Base-by-base conservation (phyloP, 2,329 filamentous ascomycete genomes). In the Paecilomyces variotii region DNA sequence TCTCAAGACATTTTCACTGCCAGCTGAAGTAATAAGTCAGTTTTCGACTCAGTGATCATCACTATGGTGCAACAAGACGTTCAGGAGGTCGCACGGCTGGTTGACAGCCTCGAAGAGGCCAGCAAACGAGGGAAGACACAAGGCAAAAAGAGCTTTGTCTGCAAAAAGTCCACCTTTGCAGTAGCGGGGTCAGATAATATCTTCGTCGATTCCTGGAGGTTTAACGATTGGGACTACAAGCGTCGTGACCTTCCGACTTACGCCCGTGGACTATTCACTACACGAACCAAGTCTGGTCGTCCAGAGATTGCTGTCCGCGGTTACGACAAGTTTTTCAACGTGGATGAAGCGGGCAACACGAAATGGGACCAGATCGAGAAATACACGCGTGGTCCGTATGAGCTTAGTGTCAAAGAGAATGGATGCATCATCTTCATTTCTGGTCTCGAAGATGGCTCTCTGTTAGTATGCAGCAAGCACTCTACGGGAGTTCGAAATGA, bases 291-390 rank as follows among this genome's bases (percentile, higher is more conserved):
- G 55, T 79, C 83, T 27, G 85, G 86, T 7, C 79, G 84, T 7
- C 78, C 84, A 11, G 90, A 96, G 73, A 97, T 99, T 65, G 89
- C 84, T 1, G 85, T 91, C 54, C 84, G 94, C 66, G 94, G 94
- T 56, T 99, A 99, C 75, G 93, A 99, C 80, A 99, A 99, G 76
- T 99, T 99, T 79, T 99, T 99, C 84, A 99, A 99, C 67, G 83
- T 90, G 49, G 84, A 84, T 55, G 94, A 99, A 76, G 88, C 96
- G 6, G 74, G 78, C 53, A 85, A 88, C 63, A 99, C 94, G 2
- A 83, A 87, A 67, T 99, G 94, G 94, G 74, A 79, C 14, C 89
- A 88, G 68, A 90, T 99, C 60, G 80, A 88, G 69, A 75, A 76
- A 28, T 82, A 88, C 58, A 97, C 94, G 0, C 79, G 84, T 63